A percentile compares a stretch with the other conserved stretches of the same genome.
phyloP scores from a whole-genome alignment of 257 asterid genomes.

The Nicotiana otophora region DNA sequence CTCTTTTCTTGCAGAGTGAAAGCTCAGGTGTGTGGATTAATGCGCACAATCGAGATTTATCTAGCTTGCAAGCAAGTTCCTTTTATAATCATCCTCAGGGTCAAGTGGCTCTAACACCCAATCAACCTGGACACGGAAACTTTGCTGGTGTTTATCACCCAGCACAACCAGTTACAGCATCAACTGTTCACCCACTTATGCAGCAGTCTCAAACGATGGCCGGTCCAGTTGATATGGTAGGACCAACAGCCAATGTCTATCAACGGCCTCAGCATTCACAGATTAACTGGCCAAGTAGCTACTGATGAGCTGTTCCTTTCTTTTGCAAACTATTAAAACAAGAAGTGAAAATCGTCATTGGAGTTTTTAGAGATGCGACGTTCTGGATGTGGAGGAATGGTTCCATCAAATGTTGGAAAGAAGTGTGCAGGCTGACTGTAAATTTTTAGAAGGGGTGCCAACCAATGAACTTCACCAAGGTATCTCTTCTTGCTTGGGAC shows the following conservation, averaged over 20 bases:
- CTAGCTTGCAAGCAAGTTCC: constrained; percentile 66
- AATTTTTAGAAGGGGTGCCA: constrained; percentile 35
- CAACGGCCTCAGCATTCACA: constrained; percentile 92
- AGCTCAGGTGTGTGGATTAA: constrained; percentile 75
- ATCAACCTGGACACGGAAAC: constrained; percentile 74
- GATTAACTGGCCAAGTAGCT: constrained; percentile 79
- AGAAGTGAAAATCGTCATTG: constrained; percentile 20
- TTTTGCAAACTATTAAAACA: constrained; percentile 19
- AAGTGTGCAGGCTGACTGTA: constrained; percentile 28
- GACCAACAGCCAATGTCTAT: constrained; percentile 54
- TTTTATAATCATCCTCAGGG: constrained; percentile 83
- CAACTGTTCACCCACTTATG: constrained; percentile 64
- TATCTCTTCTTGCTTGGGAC: constrained; percentile 27
- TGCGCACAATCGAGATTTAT: constrained; percentile 59
- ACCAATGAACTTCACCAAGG: constrained; percentile 21
- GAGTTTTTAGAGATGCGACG: constrained; percentile 27
- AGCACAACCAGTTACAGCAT: constrained; percentile 59
- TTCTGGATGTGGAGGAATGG: constrained; percentile 20
- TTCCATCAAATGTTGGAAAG: constrained; percentile 24
- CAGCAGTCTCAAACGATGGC: constrained; percentile 81
- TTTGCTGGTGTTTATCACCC: constrained; percentile 75
- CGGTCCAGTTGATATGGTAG: constrained; percentile 71
- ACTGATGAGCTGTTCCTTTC: constrained; percentile 28
- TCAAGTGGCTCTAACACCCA: constrained; percentile 66
- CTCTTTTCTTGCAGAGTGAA: constrained; percentile 51